Evolutionary conservation across 2,329 filamentous ascomycete species (phyloP).

Genomic region (Teratosphaeria epicoccoides): DNA sequence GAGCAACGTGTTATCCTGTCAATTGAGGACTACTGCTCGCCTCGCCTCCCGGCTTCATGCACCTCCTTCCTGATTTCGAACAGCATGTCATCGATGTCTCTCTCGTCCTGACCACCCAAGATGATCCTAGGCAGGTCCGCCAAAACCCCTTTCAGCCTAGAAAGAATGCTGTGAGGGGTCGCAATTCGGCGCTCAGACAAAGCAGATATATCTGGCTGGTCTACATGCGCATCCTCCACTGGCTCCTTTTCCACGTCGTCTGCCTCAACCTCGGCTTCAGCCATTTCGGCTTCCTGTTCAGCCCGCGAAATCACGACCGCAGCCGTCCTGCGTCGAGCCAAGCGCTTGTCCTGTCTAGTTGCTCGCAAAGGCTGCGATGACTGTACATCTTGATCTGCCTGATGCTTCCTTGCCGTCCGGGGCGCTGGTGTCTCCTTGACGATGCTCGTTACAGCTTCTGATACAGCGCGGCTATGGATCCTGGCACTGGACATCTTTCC

Average conservation of each 20-base stretch:
- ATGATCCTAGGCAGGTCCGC: slow-evolving; percentile 48
- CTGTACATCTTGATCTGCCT: slow-evolving; percentile 10
- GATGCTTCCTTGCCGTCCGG: slow-evolving; percentile 14
- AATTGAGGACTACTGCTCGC: not conserved
- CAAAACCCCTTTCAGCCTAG: slow-evolving; percentile 46
- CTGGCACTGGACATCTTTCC: slow-evolving; percentile 19
- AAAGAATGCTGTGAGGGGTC: slow-evolving; percentile 41
- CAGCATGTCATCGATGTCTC: slow-evolving; percentile 64
- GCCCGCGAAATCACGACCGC: not conserved
- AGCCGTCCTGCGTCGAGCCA: not conserved
- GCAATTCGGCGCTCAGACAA: slow-evolving; percentile 24
- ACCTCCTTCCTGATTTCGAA: slow-evolving; percentile 68
- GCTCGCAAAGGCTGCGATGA: slow-evolving; percentile 3
- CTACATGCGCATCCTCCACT: not conserved
- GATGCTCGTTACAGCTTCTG: slow-evolving; percentile 5
- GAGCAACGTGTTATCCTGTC: not conserved
- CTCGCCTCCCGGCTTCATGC: slow-evolving; percentile 48
- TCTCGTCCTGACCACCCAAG: slow-evolving; percentile 55
- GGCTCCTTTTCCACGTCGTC: not conserved
- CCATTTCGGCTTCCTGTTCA: not conserved
- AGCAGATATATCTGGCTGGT: not conserved
- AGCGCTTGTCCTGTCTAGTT: not conserved
- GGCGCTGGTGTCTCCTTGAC: slow-evolving; percentile 13
- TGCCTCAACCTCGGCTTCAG: not conserved
- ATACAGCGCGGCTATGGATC: slow-evolving; percentile 1